Evolutionary conservation across 192 early-diverging fungal species (phyloP).

Genomic region (Backusella liffmaniae): DNA sequence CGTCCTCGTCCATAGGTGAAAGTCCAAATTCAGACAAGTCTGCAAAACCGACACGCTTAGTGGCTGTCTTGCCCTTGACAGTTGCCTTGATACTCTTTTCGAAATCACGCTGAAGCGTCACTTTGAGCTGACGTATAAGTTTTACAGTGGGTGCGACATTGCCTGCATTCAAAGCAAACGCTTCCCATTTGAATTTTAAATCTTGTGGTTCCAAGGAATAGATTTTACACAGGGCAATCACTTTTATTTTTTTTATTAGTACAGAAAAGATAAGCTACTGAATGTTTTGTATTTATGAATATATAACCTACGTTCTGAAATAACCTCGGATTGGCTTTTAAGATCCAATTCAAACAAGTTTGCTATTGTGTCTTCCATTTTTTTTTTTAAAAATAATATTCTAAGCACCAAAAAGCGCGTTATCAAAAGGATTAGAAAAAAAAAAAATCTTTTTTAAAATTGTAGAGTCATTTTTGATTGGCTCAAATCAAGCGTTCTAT

Average conservation of each 20-base stretch:
- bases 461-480: neutral
- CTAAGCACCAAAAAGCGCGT: neutral
- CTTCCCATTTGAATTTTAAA: constrained; percentile 37
- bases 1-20: constrained; percentile 5
- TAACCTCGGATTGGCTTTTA: neutral
- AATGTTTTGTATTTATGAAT: too few relatives aligned
- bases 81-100: constrained; percentile 12
- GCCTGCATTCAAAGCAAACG: constrained; percentile 21
- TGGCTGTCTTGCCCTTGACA: neutral
- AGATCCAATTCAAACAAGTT: constrained; percentile 2
- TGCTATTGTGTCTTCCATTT: neutral
- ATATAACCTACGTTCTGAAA: neutral
- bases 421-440: neutral
- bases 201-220: constrained; percentile 24
- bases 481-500: too few relatives aligned
- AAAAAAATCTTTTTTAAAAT: neutral
- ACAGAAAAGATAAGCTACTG: neutral
- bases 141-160: constrained; percentile 22
- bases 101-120: constrained; percentile 23
- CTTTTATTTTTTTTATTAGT: too few relatives aligned
- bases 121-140: constrained; percentile 20
- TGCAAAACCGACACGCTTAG: neutral
- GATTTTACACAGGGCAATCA: constrained; percentile 23
- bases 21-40: neutral
- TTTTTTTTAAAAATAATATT: neutral